These are phyloP conservation scores for Ceratobasidium theobromae DNA, from an alignment of 1,284 basidiomycete species.

Conservation along the genomic window DNA sequence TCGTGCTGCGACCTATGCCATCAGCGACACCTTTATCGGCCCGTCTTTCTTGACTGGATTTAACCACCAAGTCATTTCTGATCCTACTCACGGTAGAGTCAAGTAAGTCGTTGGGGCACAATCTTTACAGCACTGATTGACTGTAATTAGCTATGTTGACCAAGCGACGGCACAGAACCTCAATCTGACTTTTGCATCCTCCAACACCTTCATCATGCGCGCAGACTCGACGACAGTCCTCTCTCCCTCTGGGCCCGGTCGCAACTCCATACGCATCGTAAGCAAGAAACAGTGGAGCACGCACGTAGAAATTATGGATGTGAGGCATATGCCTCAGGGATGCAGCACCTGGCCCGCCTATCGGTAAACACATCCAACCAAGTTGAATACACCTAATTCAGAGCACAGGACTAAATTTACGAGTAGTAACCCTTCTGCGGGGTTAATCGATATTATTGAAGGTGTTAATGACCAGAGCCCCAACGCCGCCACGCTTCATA, in stretches of 20 bases:
- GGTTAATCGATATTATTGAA: constrained; percentile 67
- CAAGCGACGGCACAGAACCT: constrained; percentile 48
- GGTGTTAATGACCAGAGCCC: constrained; percentile 59
- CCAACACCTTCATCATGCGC: constrained; percentile 51
- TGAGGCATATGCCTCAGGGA: constrained; percentile 39
- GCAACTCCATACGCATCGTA: constrained; percentile 45
- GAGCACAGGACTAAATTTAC: constrained; percentile 42
- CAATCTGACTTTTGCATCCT: constrained; percentile 53
- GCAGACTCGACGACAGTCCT: constrained; percentile 44
- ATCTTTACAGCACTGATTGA: too few relatives aligned
- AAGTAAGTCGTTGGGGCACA: constrained; percentile 51
- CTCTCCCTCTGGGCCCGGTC: constrained; percentile 42
- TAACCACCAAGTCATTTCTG: constrained; percentile 53
- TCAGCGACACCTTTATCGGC: constrained; percentile 52
- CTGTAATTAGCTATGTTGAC: constrained; percentile 56
- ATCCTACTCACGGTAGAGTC: constrained; percentile 64
- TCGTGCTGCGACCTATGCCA: constrained; percentile 14
- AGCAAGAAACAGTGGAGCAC: constrained; percentile 41
- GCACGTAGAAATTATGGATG: constrained; percentile 37
- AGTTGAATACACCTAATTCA: background rate
- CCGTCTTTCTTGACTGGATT: constrained; percentile 55
- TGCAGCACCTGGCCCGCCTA: constrained; percentile 53
- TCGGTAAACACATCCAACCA: constrained; percentile 37
- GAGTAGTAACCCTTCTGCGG: constrained; percentile 41
- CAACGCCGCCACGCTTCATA: constrained; percentile 66